Percentiles rank a stretch among this genome's conserved stretches.
phyloP scores from a whole-genome alignment of 2,329 filamentous ascomycete genomes.

The Cercospora beticola region DNA sequence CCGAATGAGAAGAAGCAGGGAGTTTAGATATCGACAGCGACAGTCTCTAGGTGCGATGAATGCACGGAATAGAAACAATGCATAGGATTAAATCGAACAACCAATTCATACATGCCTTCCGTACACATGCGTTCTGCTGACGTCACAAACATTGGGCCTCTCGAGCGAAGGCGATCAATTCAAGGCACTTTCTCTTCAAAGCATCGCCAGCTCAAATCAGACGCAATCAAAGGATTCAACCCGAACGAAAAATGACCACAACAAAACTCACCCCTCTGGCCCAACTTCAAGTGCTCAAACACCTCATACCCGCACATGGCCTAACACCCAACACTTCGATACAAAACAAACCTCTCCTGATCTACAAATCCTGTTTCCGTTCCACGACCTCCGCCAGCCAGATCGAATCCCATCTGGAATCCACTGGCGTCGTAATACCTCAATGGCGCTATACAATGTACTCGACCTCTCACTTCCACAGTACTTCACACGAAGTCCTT shows the following conservation, averaged over 20 bases:
- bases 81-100: neutral
- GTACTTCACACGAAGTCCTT: slow-evolving; percentile 66
- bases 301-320: slow-evolving; percentile 59
- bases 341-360: slow-evolving; percentile 62
- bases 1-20: slow-evolving; percentile 12
- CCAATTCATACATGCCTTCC: neutral
- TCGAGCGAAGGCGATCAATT: neutral
- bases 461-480: slow-evolving; percentile 64
- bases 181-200: neutral
- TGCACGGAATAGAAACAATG: neutral
- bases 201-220: neutral
- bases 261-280: slow-evolving; percentile 46
- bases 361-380: slow-evolving; percentile 63
- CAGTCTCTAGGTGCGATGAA: neutral
- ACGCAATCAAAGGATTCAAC: neutral
- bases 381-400: slow-evolving; percentile 44
- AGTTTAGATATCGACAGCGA: neutral
- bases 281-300: slow-evolving; percentile 56
- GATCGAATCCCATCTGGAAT: slow-evolving; percentile 58
- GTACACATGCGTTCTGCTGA: neutral
- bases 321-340: slow-evolving; percentile 64
- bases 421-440: slow-evolving; percentile 57
- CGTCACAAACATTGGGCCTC: neutral
- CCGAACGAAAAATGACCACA: slow-evolving; percentile 17
- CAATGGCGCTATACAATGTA: slow-evolving; percentile 73